Evolutionary conservation across 805 yeast genomes (phyloP).

Genomic region (Ogataea neopini): DNA sequence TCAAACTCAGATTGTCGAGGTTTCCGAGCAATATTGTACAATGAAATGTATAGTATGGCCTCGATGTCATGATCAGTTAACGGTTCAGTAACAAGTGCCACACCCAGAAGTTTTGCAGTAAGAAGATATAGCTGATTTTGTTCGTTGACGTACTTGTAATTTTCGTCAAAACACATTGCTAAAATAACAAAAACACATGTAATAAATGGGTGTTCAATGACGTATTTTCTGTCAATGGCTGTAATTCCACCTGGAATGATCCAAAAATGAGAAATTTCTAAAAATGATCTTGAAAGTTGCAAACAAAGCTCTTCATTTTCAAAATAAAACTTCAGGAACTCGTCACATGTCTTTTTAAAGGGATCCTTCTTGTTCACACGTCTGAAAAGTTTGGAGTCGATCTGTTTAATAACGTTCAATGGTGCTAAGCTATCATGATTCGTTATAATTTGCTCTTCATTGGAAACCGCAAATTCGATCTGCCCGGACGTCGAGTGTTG

Average conservation of each 20-base stretch:
- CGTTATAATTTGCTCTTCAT: slow-evolving; percentile 14
- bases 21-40: slow-evolving; percentile 55
- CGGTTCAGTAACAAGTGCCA: slow-evolving; percentile 51
- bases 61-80: slow-evolving; percentile 61
- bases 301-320: slow-evolving; percentile 45
- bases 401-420: slow-evolving; percentile 31
- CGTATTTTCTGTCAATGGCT: slow-evolving; percentile 46
- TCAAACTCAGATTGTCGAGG: slow-evolving; percentile 54
- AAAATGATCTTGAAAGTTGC: slow-evolving; percentile 46
- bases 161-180: slow-evolving; percentile 58
- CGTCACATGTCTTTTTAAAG: slow-evolving; percentile 38
- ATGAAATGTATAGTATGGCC: slow-evolving; percentile 54
- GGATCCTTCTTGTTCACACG: slow-evolving; percentile 32
- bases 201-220: slow-evolving; percentile 52
- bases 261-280: slow-evolving; percentile 59
- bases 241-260: slow-evolving; percentile 63
- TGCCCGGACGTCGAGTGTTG: slow-evolving; percentile 16
- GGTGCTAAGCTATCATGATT: slow-evolving; percentile 32
- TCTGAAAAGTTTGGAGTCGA: slow-evolving; percentile 31
- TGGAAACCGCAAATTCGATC: slow-evolving; percentile 15
- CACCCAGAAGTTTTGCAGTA: slow-evolving; percentile 51
- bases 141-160: slow-evolving; percentile 47
- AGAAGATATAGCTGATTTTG: slow-evolving; percentile 48
- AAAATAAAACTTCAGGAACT: slow-evolving; percentile 48
- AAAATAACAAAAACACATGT: slow-evolving; percentile 53